phyloP scores from a whole-genome alignment of 2,329 filamentous ascomycete genomes.

The Ceratocystis cubensis region DNA sequence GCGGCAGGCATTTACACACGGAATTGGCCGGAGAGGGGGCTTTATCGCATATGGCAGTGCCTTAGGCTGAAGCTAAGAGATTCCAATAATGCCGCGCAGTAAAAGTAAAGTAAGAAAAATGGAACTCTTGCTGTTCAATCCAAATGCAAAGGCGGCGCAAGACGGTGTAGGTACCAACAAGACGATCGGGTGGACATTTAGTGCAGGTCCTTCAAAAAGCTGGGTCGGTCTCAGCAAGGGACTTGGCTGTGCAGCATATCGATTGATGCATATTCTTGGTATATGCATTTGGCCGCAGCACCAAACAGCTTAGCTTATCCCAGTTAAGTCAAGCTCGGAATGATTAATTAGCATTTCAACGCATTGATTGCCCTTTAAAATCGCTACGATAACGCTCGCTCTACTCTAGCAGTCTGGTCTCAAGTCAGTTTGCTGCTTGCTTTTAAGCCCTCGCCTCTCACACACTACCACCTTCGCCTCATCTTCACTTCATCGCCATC shows the following conservation, averaged over 20 bases:
- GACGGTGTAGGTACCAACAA: background rate
- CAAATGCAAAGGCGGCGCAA: background rate
- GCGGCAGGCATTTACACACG: slow-evolving; percentile 11
- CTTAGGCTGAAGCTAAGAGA: background rate
- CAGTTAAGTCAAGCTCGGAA: background rate
- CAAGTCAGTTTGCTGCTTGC: background rate
- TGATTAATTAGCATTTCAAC: background rate
- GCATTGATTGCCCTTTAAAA: background rate
- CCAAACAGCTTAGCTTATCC: background rate
- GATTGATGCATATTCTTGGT: background rate
- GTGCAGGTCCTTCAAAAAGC: background rate
- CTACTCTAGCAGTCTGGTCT: background rate
- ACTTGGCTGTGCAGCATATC: background rate
- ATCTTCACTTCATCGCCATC: background rate
- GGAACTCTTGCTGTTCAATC: background rate
- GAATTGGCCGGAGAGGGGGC: background rate
- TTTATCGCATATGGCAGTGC: background rate
- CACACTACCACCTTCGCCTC: background rate
- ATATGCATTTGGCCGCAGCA: slow-evolving; percentile 10
- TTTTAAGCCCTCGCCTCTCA: background rate
- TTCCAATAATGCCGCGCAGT: background rate
- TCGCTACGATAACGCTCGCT: background rate
- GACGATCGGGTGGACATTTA: background rate
- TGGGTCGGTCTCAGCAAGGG: background rate
- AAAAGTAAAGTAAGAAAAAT: background rate